phyloP scores from a whole-genome alignment of 306 rosid species.

The Glycyrrhiza uralensis region DNA sequence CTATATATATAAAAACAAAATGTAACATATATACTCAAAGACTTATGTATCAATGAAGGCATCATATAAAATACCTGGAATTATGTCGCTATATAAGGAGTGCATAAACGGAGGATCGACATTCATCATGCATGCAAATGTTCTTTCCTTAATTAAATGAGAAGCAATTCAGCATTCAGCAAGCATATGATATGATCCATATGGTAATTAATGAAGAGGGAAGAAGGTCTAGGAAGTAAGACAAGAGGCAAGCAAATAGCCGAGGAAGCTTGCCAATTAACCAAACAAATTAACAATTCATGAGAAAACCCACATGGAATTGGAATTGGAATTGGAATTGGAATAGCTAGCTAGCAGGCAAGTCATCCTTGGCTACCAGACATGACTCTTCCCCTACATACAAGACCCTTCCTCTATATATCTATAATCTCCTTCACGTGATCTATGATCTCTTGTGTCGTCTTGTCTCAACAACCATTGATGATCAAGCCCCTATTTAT shows the following conservation, averaged over 20 bases:
- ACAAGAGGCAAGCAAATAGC: constrained; percentile 52
- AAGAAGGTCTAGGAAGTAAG: constrained; percentile 53
- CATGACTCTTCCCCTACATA: constrained; percentile 56
- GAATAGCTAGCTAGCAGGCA: constrained; percentile 43
- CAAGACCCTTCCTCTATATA: constrained; percentile 50
- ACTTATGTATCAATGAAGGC: no score
- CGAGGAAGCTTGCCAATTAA: constrained; percentile 38
- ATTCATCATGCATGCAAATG: no score
- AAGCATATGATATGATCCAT: no score
- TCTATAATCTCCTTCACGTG: no score
- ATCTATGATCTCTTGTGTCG: no score
- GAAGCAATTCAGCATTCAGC: not conserved
- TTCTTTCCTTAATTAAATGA: no score
- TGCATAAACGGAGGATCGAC: not conserved
- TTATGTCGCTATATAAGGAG: not conserved
- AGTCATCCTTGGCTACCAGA: constrained; percentile 72
- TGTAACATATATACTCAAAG: no score
- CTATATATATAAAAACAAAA: no score
- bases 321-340: no score
- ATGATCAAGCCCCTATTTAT: constrained; percentile 28
- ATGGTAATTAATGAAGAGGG: constrained; percentile 27
- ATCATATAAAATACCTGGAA: no score
- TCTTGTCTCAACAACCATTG: not conserved
- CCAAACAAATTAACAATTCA: no score
- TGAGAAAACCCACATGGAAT: no score